Evolutionary conservation across 345 rosid genomes (phyloP), one percentile per base, ranked within the genome.

Genomic region (Sonneratia caseolaris): DNA sequence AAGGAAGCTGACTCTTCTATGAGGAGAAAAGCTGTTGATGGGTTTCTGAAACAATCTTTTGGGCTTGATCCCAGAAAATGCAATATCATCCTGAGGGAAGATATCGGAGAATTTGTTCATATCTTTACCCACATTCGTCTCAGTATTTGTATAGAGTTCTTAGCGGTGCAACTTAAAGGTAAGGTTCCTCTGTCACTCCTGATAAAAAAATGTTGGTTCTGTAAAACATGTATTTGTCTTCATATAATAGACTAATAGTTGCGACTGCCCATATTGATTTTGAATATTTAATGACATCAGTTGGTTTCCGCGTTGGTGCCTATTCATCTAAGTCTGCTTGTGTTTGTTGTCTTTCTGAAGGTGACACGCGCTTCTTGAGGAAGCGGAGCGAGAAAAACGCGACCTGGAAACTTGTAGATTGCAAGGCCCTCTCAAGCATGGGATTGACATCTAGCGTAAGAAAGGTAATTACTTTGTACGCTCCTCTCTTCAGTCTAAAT

Each of bases 51-150:
- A 78, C 83, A 86, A 76, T 72, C 86, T 15, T 91, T 88, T 77
- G 78, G 80, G 71, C 77, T 91, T 69, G 79, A 87, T 42, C 84
- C 79, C 32, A 42, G 72, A 69, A 74, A 79, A 64, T 85, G 86
- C 82, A 70, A 62, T 55, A 67, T 81, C 37, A 71, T 88, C 77
- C 71, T 75, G 37, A 84, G 98, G 76, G 88, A 89, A 83, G 79
- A 89, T 66, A 76, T 93, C 51, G 98, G 98, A 72, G 92, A 93
- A 70, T 93, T 93, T 71, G 79, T 88, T 59, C 97, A 93, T 71
- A 71, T 89, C 70, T 93, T 93, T 81, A 79, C 87, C 37, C 97
- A 91, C 79, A 94, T 94, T 64, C 91, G 89, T 70, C 89, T 94
- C 35, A 91, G 85, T 83, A 75, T 89, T 67, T 88, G 81, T 67